Conservation (phyloP, 2,329 filamentous ascomycete genomes). For the Ophiostoma sp. region DNA sequence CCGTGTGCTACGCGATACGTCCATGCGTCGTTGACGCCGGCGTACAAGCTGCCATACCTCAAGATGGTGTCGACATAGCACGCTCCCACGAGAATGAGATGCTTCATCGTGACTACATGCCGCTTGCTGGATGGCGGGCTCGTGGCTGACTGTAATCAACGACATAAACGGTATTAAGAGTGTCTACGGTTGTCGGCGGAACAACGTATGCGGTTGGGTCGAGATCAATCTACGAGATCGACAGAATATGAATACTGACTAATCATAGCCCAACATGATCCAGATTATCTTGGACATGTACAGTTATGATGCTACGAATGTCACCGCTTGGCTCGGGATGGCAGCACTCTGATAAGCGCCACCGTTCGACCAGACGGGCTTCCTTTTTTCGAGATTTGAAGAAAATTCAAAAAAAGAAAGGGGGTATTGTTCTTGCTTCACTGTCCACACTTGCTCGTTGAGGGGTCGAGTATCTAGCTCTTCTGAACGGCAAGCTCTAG, state of each 20-base stretch:
- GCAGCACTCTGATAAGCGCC: constrained; percentile 9
- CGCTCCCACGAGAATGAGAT: constrained; percentile 57
- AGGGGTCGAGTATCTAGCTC: constrained; percentile 34
- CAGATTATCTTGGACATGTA: too few relatives aligned
- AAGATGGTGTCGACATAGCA: constrained; percentile 68
- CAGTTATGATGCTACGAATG: neutral
- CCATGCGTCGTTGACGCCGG: neutral
- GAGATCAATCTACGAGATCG: neutral
- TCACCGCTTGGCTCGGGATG: constrained; percentile 13
- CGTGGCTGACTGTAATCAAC: too few relatives aligned
- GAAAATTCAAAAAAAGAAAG: constrained; percentile 22
- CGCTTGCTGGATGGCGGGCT: too few relatives aligned
- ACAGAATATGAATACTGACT: neutral
- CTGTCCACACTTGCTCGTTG: constrained; percentile 63
- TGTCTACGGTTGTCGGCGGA: too few relatives aligned
- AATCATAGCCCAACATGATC: neutral
- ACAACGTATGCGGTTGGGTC: neutral
- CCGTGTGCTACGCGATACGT: too few relatives aligned
- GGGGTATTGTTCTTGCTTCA: constrained; percentile 54
- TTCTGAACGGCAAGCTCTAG: constrained; percentile 60
- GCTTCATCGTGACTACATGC: constrained; percentile 41
- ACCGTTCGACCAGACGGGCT: constrained; percentile 28
- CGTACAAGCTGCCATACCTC: constrained; percentile 39
- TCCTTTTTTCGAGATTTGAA: constrained; percentile 13
- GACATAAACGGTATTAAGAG: too few relatives aligned